Conservation (phyloP, 179 eudicot species). For the Beta lomatogona region DNA sequence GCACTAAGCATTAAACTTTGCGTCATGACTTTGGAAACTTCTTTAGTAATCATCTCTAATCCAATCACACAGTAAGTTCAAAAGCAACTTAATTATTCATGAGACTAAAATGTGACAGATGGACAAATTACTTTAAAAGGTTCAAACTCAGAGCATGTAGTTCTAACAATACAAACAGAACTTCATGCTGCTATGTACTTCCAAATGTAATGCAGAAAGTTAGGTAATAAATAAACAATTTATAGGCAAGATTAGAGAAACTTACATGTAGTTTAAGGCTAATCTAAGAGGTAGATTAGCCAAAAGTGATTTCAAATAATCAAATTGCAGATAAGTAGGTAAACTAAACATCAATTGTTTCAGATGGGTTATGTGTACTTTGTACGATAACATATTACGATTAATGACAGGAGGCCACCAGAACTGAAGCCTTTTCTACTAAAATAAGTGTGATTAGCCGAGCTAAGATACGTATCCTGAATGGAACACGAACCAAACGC, state of each 20-base stretch:
- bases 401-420: constrained; percentile 16
- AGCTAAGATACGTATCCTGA: constrained; percentile 20
- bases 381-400: constrained; percentile 20
- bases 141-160: not conserved
- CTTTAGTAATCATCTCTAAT: not conserved
- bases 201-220: not conserved
- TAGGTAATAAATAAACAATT: not conserved
- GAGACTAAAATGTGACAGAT: not conserved
- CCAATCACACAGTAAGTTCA: constrained; percentile 6
- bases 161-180: not conserved
- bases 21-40: constrained; percentile 5
- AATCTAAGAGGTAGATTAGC: not conserved
- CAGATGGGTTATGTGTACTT: constrained; percentile 23
- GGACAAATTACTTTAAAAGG: not conserved
- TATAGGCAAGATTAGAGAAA: not conserved
- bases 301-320: constrained; percentile 7
- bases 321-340: constrained; percentile 17
- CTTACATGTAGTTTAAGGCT: constrained; percentile 17
- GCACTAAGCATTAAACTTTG: not conserved
- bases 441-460: constrained; percentile 3
- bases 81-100: constrained; percentile 14
- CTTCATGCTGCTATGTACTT: constrained; percentile 1
- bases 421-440: constrained; percentile 9
- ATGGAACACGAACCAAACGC: constrained; percentile 39
- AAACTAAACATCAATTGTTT: constrained; percentile 13